Base-by-base conservation (phyloP, 2,329 filamentous ascomycete genomes). In the Juglanconis sp. region DNA sequence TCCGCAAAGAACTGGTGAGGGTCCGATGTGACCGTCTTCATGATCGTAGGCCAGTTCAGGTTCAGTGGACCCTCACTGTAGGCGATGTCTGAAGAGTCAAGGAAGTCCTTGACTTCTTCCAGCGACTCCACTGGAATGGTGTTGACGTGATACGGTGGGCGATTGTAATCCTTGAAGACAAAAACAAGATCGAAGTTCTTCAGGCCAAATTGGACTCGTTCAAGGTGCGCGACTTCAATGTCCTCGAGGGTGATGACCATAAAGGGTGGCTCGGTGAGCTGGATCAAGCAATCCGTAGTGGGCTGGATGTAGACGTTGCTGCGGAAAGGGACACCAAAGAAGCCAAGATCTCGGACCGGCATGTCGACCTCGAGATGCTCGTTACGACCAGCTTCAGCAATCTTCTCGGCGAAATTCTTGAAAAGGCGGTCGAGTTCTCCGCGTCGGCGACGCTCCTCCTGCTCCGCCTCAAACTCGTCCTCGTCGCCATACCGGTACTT, bases 151-250 rank as follows among this genome's bases (percentile, higher is more conserved):
- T 89, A 90, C 1, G 94, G 94, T 3, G 91, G 77, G n/a, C 93
- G 87, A 57, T 90, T 86, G 76, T 96, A 98, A 77, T 99, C 95
- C 71, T 98, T 98, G 82, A 96, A 98, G 42, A 99, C 91, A 70
- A 98, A 93, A 24, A 99, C 95, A 74, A 99, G 87, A 76, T 99
- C 95, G 74, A 99, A 99, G 76, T 99, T 99, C 82, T 98, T 97
- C 63, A 99, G 83, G 38, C 95, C 96, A 70, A 99, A 99, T 77
- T 94, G 82, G 17, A 99, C 95, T 79, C 94, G 91, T 75, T 99
- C 95, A 61, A 99, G 80, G 77, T 99, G 95, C 15, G 95, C 95
- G 67, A 98, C 85, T 74, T 99, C 95, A 65, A 99, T 95, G 70
- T 99, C 95, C 54, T 94, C 92, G 38, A 99, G 85, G 0, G 95